A percentile compares a stretch with the other conserved stretches of the same genome.
phyloP scores from a whole-genome alignment of 2,329 filamentous ascomycete genomes.

The Aspergillus eucalypticola region DNA sequence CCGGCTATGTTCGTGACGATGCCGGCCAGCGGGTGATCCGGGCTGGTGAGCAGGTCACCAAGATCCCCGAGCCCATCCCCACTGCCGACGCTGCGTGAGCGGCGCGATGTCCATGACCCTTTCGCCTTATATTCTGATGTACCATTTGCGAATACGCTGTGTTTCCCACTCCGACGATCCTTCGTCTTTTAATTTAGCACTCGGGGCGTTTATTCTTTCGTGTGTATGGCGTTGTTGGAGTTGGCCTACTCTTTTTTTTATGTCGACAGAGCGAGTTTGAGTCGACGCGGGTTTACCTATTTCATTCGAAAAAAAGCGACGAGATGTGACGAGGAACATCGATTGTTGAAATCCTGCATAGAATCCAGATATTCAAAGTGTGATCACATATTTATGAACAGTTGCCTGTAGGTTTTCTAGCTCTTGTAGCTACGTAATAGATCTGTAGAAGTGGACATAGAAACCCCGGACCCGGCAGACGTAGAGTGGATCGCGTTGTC shows the following conservation, averaged over 20 bases:
- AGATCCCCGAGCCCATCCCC: constrained; percentile 74
- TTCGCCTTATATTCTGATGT: constrained; percentile 10
- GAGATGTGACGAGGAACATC: constrained; percentile 4
- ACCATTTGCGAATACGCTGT: constrained; percentile 12
- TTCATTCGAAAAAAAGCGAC: constrained; percentile 1
- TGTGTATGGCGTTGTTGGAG: constrained; percentile 16
- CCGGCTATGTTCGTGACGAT: constrained; percentile 76
- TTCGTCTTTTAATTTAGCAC: constrained; percentile 25
- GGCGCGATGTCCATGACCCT: constrained; percentile 1
- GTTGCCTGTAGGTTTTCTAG: not conserved
- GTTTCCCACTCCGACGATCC: constrained; percentile 10
- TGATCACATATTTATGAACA: not conserved
- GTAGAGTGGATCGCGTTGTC: not conserved
- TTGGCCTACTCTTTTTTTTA: constrained; percentile 2
- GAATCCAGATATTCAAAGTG: constrained; percentile 4
- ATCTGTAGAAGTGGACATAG: not conserved
- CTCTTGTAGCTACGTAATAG: not conserved
- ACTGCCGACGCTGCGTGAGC: constrained; percentile 74
- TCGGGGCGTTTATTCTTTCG: constrained; percentile 22
- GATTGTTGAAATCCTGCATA: not conserved
- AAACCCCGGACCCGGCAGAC: not conserved
- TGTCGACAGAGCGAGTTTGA: constrained; percentile 4
- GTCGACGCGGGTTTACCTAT: constrained; percentile 1
- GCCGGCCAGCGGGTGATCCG: constrained; percentile 80
- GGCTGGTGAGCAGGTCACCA: constrained; percentile 82